Evolutionary conservation across 805 yeast genomes (phyloP), one percentile per base, ranked within the genome.

Genomic region (Candida endomychidarum): DNA sequence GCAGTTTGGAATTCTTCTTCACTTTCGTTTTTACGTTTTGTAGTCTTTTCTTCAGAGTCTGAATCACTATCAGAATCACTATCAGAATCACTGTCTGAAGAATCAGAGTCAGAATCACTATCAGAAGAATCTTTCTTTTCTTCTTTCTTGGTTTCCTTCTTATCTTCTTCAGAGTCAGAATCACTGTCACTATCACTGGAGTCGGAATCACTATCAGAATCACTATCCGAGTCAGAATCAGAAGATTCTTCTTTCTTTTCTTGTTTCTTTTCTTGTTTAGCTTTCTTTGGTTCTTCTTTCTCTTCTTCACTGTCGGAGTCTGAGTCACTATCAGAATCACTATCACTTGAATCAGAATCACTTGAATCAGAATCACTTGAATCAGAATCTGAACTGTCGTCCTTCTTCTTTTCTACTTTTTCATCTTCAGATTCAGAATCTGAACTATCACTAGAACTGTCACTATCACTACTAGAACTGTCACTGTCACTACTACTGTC

Each of bases 1-100:
- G 55, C 43, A 28, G 69, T 69, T 44, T 67, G 61, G 48, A 60
- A 63, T 41, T 58, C 64, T 40, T 65, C 72, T 45, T 65, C 74
- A 31, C 52, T 45, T 41, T 70, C 75, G n/a, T 50, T 51, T 28
- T 53, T 54, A 45, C 60, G 54, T 54, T 70, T 71, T 43, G 64
- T 63, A 16, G 74, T 56, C 19, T 32, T 45, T 34, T 43, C 42
- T 51, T 61, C 65, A 31, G 48, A 44, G 56, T 53, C 64, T 33
- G 67, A 52, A 27, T 54, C 38, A 57, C 51, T 38, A 22, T 51
- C 54, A 22, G 53, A 47, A 29, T 44, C 42, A 20, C 54, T 45
- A 29, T 42, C 40, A n/a, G 40, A 32, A 12, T 43, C 47, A 14
- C 36, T 27, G 12, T 21, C 29, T 23, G 68, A n/a, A n/a, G n/a